These are phyloP conservation scores for Zancudomyces culisetae DNA, from an alignment of 371 early-diverging fungal genomes.

Conservation along the genomic window DNA sequence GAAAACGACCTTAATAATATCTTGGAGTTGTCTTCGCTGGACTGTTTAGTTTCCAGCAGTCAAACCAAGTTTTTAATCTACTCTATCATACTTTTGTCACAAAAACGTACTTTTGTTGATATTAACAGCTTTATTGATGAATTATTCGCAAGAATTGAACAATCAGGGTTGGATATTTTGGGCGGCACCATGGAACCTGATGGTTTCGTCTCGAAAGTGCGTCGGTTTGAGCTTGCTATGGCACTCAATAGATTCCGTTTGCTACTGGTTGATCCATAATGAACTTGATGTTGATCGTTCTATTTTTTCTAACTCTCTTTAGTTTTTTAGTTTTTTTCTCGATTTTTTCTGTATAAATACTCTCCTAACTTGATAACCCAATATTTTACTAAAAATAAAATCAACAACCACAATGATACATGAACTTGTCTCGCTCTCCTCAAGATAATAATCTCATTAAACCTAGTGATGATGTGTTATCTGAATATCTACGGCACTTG, in stretches of 20 bases:
- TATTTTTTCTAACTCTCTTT: too few relatives aligned
- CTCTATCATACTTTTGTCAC: slow-evolving; percentile 7
- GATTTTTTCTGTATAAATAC: too few relatives aligned
- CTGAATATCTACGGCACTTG: too few relatives aligned
- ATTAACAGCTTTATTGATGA: slow-evolving; percentile 8
- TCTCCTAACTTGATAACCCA: too few relatives aligned
- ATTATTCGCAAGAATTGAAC: slow-evolving; percentile 9
- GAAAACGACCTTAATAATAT: slow-evolving; percentile 4
- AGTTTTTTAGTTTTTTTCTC: too few relatives aligned
- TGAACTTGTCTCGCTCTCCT: too few relatives aligned
- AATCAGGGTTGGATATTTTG: slow-evolving; percentile 9
- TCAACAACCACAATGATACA: too few relatives aligned
- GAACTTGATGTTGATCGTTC: too few relatives aligned
- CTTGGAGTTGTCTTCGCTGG: slow-evolving; percentile 23
- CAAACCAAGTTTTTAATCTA: slow-evolving; percentile 24
- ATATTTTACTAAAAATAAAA: too few relatives aligned
- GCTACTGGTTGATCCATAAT: background rate
- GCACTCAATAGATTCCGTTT: slow-evolving; percentile 20
- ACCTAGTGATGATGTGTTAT: too few relatives aligned
- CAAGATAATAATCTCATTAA: too few relatives aligned
- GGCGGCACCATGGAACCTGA: slow-evolving; percentile 1
- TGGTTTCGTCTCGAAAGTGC: slow-evolving; percentile 18
- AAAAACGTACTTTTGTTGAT: background rate
- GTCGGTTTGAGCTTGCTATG: slow-evolving; percentile 20
- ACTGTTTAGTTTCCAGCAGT: slow-evolving; percentile 23